Evolutionary conservation across 176 grass and related monocot genomes (phyloP).

Genomic region (Sorghum bicolor): DNA sequence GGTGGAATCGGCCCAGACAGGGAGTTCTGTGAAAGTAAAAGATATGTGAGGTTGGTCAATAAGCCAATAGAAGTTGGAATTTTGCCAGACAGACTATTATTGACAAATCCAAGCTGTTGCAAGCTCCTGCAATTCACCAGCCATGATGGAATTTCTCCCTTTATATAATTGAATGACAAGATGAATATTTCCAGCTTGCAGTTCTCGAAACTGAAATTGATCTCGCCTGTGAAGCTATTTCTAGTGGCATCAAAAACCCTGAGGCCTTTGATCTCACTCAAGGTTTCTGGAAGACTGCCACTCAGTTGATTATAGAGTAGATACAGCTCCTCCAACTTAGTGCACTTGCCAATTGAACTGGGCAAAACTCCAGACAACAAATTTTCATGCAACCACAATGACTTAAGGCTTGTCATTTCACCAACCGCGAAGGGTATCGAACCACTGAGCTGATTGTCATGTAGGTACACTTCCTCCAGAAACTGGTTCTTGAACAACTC

Average conservation of each 20-base stretch:
- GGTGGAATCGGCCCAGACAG: constrained; percentile 63
- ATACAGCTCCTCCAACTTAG: constrained; percentile 53
- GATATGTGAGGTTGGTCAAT: constrained; percentile 48
- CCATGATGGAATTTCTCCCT: constrained; percentile 49
- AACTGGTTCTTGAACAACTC: constrained; percentile 39
- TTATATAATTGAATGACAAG: constrained; percentile 56
- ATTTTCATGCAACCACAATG: constrained; percentile 47
- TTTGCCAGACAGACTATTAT: constrained; percentile 51
- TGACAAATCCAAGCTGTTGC: constrained; percentile 25
- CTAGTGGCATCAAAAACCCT: constrained; percentile 32
- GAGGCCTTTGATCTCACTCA: constrained; percentile 44
- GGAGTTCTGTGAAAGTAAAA: constrained; percentile 62
- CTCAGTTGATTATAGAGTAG: constrained; percentile 56
- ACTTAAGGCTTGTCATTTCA: constrained; percentile 38
- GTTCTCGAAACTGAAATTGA: constrained; percentile 45
- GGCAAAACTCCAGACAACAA: constrained; percentile 54
- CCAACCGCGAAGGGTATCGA: constrained; percentile 35
- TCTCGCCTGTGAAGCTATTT: constrained; percentile 54
- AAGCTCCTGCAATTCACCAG: constrained; percentile 63
- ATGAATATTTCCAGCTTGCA: constrained; percentile 55
- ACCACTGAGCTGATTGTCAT: constrained; percentile 50
- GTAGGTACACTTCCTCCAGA: constrained; percentile 50
- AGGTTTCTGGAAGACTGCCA: constrained; percentile 51
- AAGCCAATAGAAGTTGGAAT: constrained; percentile 53
- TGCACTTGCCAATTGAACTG: constrained; percentile 65